Evolutionary conservation across 73 alveolate species (phyloP).

Genomic region (Paramecium octaurelia): DNA sequence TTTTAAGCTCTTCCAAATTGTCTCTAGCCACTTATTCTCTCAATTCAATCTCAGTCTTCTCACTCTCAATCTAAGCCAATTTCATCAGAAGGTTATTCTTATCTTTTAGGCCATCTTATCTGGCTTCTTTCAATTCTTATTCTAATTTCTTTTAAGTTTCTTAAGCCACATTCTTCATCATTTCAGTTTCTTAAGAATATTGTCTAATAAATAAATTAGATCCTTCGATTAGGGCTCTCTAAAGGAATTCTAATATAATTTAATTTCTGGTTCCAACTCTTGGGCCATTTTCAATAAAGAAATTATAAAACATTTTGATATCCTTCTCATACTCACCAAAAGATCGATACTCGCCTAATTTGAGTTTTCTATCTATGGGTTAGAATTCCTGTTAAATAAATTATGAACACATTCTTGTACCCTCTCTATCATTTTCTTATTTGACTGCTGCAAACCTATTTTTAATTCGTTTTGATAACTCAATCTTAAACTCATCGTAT

Average conservation of each 20-base stretch:
- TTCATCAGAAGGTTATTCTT: constrained; percentile 62
- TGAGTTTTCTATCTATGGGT: constrained; percentile 75
- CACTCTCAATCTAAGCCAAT: constrained; percentile 66
- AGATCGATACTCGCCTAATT: constrained; percentile 71
- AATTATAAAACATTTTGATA: constrained; percentile 71
- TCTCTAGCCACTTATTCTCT: constrained; percentile 80
- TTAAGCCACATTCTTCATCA: constrained; percentile 61
- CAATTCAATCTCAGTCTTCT: constrained; percentile 82
- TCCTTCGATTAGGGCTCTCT: constrained; percentile 74
- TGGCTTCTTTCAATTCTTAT: constrained; percentile 74
- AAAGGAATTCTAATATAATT: constrained; percentile 73
- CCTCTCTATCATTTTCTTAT: constrained; percentile 79
- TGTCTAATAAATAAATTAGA: constrained; percentile 71
- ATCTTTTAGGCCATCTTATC: constrained; percentile 68
- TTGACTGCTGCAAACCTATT: constrained; percentile 65
- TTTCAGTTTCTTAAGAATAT: constrained; percentile 65
- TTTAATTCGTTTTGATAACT: constrained; percentile 68
- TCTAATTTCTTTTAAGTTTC: constrained; percentile 74
- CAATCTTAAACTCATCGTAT: constrained; percentile 66
- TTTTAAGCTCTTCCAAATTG: constrained; percentile 66
- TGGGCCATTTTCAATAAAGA: constrained; percentile 83
- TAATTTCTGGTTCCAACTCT: constrained; percentile 75
- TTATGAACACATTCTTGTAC: constrained; percentile 61
- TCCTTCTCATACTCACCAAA: constrained; percentile 79
- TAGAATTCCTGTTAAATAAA: constrained; percentile 73